Conservation (phyloP, 129 eudicot species). For the Pittosporum tobira region DNA sequence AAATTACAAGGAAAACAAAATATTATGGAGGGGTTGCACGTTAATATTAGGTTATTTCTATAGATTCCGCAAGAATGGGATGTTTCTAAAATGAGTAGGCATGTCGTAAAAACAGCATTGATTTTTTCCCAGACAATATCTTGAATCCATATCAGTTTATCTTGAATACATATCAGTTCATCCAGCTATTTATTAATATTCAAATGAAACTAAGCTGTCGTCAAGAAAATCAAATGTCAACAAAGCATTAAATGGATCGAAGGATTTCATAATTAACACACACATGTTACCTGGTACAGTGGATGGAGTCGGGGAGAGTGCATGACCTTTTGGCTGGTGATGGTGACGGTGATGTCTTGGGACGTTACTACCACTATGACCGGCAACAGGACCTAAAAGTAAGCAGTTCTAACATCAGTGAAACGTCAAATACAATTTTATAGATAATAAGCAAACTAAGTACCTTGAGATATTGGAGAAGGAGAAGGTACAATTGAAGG, state of each 20-base stretch:
- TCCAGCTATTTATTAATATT: too few relatives aligned
- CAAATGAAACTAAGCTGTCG: background rate
- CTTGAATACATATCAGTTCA: too few relatives aligned
- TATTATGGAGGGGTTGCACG: background rate
- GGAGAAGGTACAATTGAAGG: conserved; percentile 53
- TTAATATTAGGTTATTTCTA: background rate
- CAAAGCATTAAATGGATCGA: background rate
- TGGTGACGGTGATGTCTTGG: conserved; percentile 52
- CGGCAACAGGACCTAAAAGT: conserved; percentile 50
- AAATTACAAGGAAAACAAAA: background rate
- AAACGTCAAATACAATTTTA: conserved; percentile 7
- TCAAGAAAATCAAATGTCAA: background rate
- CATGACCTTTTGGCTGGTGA: conserved; percentile 40
- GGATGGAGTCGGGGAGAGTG: conserved; percentile 67
- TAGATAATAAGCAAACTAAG: conserved; percentile 5
- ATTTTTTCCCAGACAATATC: background rate
- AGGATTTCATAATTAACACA: conserved; percentile 1
- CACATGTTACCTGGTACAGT: conserved; percentile 53
- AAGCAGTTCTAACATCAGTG: conserved; percentile 5
- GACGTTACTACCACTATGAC: conserved; percentile 24
- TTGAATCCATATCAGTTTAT: too few relatives aligned
- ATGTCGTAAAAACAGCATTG: background rate
- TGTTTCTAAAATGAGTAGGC: background rate
- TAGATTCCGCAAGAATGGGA: conserved; percentile 3
- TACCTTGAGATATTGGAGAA: conserved; percentile 69